phyloP scores from a whole-genome alignment of 2,329 filamentous ascomycete species.

The Rosellinia necatrix region DNA sequence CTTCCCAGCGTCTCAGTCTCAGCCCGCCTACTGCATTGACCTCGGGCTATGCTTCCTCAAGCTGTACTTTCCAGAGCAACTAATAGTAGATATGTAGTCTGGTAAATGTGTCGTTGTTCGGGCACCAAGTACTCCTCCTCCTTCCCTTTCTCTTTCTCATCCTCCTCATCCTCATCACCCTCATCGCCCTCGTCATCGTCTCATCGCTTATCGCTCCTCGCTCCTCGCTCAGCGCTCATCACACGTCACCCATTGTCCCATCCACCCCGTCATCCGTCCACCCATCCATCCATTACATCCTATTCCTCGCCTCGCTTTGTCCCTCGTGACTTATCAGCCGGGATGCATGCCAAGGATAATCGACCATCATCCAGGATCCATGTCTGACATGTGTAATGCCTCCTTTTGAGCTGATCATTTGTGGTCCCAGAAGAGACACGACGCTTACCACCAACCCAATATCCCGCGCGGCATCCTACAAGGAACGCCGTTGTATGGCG shows the following conservation, averaged over 20 bases:
- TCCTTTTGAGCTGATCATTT: constrained; percentile 19
- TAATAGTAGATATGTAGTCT: too few relatives aligned
- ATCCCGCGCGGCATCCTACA: constrained; percentile 23
- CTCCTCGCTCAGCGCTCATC: not conserved
- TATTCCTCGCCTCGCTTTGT: not conserved
- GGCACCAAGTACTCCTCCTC: too few relatives aligned
- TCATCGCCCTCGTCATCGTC: constrained; percentile 5
- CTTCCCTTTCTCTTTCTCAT: too few relatives aligned
- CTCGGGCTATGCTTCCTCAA: not conserved
- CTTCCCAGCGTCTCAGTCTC: constrained; percentile 25
- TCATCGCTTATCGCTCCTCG: constrained; percentile 1
- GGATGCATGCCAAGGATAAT: constrained; percentile 19
- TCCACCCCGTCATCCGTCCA: not conserved
- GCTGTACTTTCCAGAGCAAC: not conserved
- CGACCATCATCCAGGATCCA: constrained; percentile 20
- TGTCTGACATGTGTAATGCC: constrained; percentile 25
- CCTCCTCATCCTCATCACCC: not conserved
- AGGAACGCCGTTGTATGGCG: constrained; percentile 17
- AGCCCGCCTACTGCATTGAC: not conserved
- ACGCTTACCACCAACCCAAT: constrained; percentile 18
- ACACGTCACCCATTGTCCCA: not conserved
- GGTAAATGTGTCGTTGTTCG: too few relatives aligned
- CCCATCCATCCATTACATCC: not conserved
- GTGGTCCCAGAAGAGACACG: constrained; percentile 18
- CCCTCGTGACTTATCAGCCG: constrained; percentile 26